Evolutionary conservation across 352 stramenopile species (phyloP).

Genomic region (Phytophthora agathidicida): DNA sequence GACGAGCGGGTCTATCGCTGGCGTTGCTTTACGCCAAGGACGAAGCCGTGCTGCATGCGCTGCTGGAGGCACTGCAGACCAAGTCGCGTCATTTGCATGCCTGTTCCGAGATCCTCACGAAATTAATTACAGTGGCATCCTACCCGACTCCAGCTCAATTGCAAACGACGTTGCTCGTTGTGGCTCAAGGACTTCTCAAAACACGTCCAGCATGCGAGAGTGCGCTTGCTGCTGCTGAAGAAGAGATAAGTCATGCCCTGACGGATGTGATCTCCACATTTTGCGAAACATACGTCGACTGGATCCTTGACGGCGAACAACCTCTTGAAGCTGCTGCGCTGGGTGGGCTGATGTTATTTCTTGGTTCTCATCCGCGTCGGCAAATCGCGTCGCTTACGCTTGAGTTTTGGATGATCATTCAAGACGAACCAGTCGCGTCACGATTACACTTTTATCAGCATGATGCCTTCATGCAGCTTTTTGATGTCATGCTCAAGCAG

Average conservation of each 20-base stretch:
- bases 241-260: conserved; percentile 66
- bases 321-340: conserved; percentile 51
- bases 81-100: conserved; percentile 54
- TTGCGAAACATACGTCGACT: conserved; percentile 74
- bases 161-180: conserved; percentile 46
- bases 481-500: conserved; percentile 67
- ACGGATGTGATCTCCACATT: conserved; percentile 69
- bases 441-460: conserved; percentile 60
- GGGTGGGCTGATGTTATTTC: conserved; percentile 62
- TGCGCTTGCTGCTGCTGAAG: conserved; percentile 51
- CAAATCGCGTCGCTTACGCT: conserved; percentile 78
- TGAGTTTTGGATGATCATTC: conserved; percentile 76
- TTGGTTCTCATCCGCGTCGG: conserved; percentile 60
- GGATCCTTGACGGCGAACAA: conserved; percentile 57
- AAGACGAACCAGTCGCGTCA: conserved; percentile 68
- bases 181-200: conserved; percentile 53
- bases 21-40: conserved; percentile 53
- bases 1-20: conserved; percentile 61
- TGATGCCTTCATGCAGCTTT: conserved; percentile 59
- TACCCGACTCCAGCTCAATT: conserved; percentile 58
- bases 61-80: conserved; percentile 55
- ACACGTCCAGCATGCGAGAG: conserved; percentile 55
- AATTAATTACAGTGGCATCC: conserved; percentile 62
- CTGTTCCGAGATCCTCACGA: conserved; percentile 61
- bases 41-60: conserved; percentile 39